These are phyloP conservation scores for Dactylellina drechsleri DNA, from an alignment of 2,329 filamentous ascomycete species.

Conservation along the genomic window DNA sequence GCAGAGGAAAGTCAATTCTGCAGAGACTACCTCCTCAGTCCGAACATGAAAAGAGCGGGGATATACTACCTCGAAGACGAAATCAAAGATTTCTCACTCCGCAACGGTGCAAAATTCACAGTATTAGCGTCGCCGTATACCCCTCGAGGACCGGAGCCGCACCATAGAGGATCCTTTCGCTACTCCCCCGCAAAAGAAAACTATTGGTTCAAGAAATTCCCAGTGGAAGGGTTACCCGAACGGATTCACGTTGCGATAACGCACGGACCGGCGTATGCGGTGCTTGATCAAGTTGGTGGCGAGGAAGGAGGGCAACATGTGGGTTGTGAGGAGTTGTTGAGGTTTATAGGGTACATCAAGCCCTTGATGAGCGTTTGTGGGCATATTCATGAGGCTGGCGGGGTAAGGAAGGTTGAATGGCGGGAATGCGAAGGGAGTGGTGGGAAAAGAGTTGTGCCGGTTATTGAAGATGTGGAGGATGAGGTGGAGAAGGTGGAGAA, in stretches of 20 bases:
- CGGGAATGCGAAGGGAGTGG: constrained; percentile 61
- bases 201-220: constrained; percentile 19
- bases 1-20: constrained; percentile 63
- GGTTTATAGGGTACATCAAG: constrained; percentile 70
- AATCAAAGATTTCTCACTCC: constrained; percentile 66
- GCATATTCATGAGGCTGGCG: constrained; percentile 76
- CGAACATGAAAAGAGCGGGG: constrained; percentile 62
- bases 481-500: constrained; percentile 12
- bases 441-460: background rate
- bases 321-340: constrained; percentile 72
- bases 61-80: constrained; percentile 75
- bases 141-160: constrained; percentile 21
- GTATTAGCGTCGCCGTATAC: constrained; percentile 61
- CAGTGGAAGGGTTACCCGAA: constrained; percentile 8
- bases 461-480: constrained; percentile 10
- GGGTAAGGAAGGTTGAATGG: constrained; percentile 74
- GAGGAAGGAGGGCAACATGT: constrained; percentile 59
- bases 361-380: constrained; percentile 76
- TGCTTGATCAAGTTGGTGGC: constrained; percentile 67
- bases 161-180: constrained; percentile 42
- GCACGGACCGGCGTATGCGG: constrained; percentile 73
- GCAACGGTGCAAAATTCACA: constrained; percentile 69
- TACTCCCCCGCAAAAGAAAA: constrained; percentile 3
- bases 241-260: constrained; percentile 72
- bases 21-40: constrained; percentile 65